phyloP scores from a whole-genome alignment of 202 grass and related monocot species.

The Zizania palustris region DNA sequence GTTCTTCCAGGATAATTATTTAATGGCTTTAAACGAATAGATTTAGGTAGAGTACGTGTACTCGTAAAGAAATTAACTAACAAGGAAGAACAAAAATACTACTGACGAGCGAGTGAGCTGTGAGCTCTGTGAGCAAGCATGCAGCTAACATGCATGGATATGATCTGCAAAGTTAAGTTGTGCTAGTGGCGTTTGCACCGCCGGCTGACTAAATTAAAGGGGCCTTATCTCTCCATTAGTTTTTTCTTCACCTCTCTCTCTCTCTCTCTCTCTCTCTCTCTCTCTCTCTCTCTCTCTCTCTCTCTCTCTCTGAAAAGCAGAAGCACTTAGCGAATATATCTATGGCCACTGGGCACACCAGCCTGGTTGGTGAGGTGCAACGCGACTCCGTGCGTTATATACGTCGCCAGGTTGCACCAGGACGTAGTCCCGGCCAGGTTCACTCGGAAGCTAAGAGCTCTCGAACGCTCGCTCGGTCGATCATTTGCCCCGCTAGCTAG shows the following conservation, averaged over 20 bases:
- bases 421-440: slow-evolving; percentile 31
- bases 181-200: slow-evolving; percentile 33
- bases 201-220: background rate
- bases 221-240: slow-evolving; percentile 32
- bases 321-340: slow-evolving; percentile 3
- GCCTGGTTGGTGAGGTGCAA: background rate
- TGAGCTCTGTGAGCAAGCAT: too few species aligned
- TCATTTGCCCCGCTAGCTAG: slow-evolving; percentile 3
- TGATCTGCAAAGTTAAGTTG: background rate
- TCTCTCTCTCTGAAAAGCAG: background rate
- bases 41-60: too few species aligned
- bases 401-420: background rate
- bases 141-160: too few species aligned
- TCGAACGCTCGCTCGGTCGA: background rate
- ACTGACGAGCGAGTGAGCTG: too few species aligned
- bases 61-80: too few species aligned
- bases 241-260: background rate
- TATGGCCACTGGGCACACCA: slow-evolving; percentile 7
- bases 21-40: too few species aligned
- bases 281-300: too few species aligned
- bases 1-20: too few species aligned
- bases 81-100: too few species aligned
- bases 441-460: background rate
- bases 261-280: too few species aligned
- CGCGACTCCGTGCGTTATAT: slow-evolving; percentile 2